These are phyloP conservation scores for Ophiostoma ips DNA, from an alignment of 2,329 filamentous ascomycete genomes.

Conservation along the genomic window DNA sequence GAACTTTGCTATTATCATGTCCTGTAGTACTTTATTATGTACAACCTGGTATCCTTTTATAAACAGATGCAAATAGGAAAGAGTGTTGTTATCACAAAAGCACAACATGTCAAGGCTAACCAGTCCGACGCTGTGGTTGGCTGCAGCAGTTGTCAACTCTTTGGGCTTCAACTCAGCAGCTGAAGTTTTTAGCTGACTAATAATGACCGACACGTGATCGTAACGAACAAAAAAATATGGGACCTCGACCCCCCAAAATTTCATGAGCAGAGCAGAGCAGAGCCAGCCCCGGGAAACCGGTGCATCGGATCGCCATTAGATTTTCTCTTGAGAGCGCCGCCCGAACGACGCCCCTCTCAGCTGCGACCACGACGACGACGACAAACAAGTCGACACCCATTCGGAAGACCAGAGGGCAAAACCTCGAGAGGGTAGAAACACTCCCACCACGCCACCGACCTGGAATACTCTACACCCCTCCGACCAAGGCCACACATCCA, in stretches of 20 bases:
- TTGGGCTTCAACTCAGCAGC: background rate
- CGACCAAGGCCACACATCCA: background rate
- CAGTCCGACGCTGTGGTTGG: conserved; percentile 1
- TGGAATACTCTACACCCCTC: background rate
- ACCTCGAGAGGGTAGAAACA: too few relatives aligned
- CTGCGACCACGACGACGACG: background rate
- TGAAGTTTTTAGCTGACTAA: background rate
- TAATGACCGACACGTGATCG: background rate
- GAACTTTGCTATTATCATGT: too few relatives aligned
- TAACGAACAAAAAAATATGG: background rate
- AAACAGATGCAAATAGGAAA: too few relatives aligned
- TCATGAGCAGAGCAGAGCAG: background rate
- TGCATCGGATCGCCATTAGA: background rate
- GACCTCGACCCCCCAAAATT: background rate
- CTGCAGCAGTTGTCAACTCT: conserved; percentile 1
- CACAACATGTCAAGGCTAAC: too few relatives aligned
- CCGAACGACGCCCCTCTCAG: too few relatives aligned
- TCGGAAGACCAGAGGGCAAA: background rate
- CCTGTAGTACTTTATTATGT: too few relatives aligned
- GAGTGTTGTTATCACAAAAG: too few relatives aligned
- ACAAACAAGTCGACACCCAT: background rate
- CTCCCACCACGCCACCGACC: too few relatives aligned
- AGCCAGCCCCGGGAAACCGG: background rate
- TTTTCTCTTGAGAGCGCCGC: background rate
- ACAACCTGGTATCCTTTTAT: too few relatives aligned